A percentile compares a stretch with the other conserved stretches of the same genome.
These are phyloP conservation scores for Pseudopithomyces chartarum DNA, from an alignment of 2,329 filamentous ascomycete genomes.

Conservation along the genomic window DNA sequence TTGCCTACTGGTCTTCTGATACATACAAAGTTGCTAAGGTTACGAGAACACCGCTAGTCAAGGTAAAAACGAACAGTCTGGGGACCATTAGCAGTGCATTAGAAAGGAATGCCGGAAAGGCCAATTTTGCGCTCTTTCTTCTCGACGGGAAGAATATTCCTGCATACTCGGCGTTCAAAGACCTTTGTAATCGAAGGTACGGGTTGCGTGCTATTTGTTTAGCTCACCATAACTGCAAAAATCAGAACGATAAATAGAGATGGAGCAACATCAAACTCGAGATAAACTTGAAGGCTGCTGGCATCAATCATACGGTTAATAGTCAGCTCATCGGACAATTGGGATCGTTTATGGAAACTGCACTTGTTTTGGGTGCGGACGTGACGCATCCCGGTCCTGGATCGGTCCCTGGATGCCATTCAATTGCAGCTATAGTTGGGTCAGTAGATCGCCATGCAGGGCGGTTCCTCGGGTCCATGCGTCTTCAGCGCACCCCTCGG, in stretches of 20 bases:
- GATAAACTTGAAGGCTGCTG: conserved; percentile 31
- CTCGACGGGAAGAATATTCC: conserved; percentile 5
- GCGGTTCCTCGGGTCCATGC: conserved; percentile 44
- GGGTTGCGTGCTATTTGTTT: background rate
- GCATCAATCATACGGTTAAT: conserved; percentile 24
- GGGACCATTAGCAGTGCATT: too few species aligned
- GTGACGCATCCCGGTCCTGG: conserved; percentile 47
- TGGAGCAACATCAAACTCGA: conserved; percentile 31
- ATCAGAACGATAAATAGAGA: background rate
- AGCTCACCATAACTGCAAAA: background rate
- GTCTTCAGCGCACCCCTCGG: conserved; percentile 32
- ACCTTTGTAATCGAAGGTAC: conserved; percentile 16
- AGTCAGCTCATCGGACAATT: background rate
- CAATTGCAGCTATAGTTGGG: conserved; percentile 50
- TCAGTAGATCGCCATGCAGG: conserved; percentile 40
- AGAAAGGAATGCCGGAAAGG: background rate
- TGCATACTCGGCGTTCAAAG: conserved; percentile 18
- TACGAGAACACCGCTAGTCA: too few species aligned
- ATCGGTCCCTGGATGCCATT: conserved; percentile 34
- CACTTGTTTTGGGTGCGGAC: conserved; percentile 51
- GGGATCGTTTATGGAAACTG: conserved; percentile 16
- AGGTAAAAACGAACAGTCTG: too few species aligned
- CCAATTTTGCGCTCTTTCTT: conserved; percentile 10
- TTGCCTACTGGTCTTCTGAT: background rate
- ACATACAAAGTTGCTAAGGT: background rate